Base-by-base conservation (phyloP, 306 rosid genomes). In the Malus orientalis region DNA sequence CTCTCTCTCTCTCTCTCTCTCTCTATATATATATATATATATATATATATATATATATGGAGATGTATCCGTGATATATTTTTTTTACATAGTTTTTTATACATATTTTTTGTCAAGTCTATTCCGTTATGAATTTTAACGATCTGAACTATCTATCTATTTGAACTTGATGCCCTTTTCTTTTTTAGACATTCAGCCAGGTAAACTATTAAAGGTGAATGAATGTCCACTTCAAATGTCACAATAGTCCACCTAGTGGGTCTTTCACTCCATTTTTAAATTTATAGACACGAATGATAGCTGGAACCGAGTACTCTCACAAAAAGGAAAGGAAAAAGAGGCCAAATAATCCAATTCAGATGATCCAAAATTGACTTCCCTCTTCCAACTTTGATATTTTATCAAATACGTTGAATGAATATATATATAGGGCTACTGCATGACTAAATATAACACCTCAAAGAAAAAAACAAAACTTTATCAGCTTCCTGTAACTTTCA, bases 281-380 rank as follows among this genome's bases (percentile, higher is more conserved):
- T 16, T 11, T 23, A 60, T 23, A 8, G 15, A 30, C 32, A 16
- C 11, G 42, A 61, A 63, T 74, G 59, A 74, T 27, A 74, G 77
- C 69, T 74, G 77, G 77, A 74, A 25, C 44, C 77, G 11, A 57
- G 25, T 57, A 18, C 30, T 16, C 59, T 74, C 19, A 49, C 51
- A n/a, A n/a, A 13, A 72, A 60, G 13, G 6, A 32, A 5, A 42
- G 29, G 22, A 1, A 67, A 66, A 33, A 19, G 25, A 23, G 19
- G 44, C 69, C 40, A 74, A 25, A 60, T 14, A 68, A 27, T 40
- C 69, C 77, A 42, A 25, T 27, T 44, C 59, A 74, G 29, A 44
- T 42, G 59, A 42, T 25, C 69, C 69, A 25, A 74, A 74, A 74
- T 74, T 42, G 69, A 60, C 77, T 55, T 71, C 51, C 75, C 66